Conservation (phyloP, 2,329 filamentous ascomycete genomes). For the Massarina eburnea region DNA sequence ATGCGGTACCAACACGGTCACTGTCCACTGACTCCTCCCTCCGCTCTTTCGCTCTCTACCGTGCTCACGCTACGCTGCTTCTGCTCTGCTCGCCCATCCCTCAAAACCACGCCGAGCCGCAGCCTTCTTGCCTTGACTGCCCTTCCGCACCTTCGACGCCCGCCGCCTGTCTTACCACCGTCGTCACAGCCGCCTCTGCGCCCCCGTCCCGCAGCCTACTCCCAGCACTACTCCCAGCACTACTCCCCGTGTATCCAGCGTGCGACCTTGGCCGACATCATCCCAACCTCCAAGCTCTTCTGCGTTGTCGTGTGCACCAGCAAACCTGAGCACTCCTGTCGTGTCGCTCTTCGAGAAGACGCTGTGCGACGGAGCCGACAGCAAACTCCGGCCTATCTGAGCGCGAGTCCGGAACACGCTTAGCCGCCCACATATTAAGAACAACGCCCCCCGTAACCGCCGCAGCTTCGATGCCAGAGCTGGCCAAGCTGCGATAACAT, state of each 20-base stretch:
- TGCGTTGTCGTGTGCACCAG: slow-evolving; percentile 5
- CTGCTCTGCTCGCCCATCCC: slow-evolving; percentile 2
- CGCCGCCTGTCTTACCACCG: slow-evolving; percentile 20
- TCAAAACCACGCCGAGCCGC: slow-evolving; percentile 43
- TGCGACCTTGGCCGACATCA: slow-evolving; percentile 7
- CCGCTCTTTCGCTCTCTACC: not conserved
- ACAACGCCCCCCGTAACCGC: slow-evolving; percentile 8
- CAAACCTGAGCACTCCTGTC: slow-evolving; percentile 12
- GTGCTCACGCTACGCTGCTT: not conserved
- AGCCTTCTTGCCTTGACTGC: slow-evolving; percentile 19
- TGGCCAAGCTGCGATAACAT: slow-evolving; percentile 22
- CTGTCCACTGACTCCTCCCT: not conserved
- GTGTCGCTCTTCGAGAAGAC: slow-evolving; percentile 38
- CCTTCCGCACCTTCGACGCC: slow-evolving; percentile 6
- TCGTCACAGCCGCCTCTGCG: slow-evolving; percentile 8
- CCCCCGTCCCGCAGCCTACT: slow-evolving; percentile 10
- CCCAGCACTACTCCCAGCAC: not conserved
- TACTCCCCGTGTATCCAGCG: slow-evolving; percentile 8
- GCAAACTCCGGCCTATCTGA: slow-evolving; percentile 19
- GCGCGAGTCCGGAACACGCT: slow-evolving; percentile 10
- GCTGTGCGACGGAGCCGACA: slow-evolving; percentile 13
- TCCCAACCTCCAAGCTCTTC: slow-evolving; percentile 2
- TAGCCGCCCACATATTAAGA: slow-evolving; percentile 2
- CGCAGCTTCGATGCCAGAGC: slow-evolving; percentile 32
- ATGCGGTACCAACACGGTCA: no score